Base-by-base conservation (phyloP, 768 basidiomycete genomes). In the Dacryopinax primogenitus region DNA sequence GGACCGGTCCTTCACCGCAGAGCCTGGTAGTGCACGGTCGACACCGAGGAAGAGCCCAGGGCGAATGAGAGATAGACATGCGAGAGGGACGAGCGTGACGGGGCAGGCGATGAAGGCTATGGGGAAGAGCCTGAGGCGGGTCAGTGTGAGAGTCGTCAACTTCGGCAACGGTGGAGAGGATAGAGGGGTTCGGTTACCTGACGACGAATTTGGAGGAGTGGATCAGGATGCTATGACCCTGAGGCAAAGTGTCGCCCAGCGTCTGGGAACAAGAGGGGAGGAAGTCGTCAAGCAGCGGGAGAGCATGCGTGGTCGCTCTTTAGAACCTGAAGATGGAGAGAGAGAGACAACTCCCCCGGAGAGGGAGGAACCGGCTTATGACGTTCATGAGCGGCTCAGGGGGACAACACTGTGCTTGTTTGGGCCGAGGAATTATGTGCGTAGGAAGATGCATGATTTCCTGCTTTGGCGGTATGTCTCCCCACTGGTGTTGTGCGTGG, bases 81-180 rank as follows among this genome's bases (percentile, higher is more conserved):
- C 3, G 3, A 11, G 30, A 6, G 26, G 51, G 23, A 6, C 26
- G 51, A 58, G 51, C 51, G 63, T 41, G 12, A 45, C 34, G 15
- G 66, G 63, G 36, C 21, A 30, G 18, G 64, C 69, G 21, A 63
- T 70, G 28, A 67, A 65, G 33, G 62, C 68, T 13, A 62, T 70
- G 37, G 35, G 47, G 16, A 34, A 62, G 21, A 69, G 66, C 61
- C 30, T 75, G 18, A 23, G 71, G 13, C 79, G 86, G 23, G 84
- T 85, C 62, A 89, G 87, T 11, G 72, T 86, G 66, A 84, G 91
- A 16, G 89, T 93, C n/a, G 90, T 90, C 45, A 91, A 90, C 71
- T 73, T 93, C 64, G 83, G 83, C 7, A 83, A 82, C 1, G 32
- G 51, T 23, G 51, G 30, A 6, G 6, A 30, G 51, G 51, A 58